Base-by-base conservation (phyloP, 176 grass and related monocot genomes). In the Zoysia pacifica region DNA sequence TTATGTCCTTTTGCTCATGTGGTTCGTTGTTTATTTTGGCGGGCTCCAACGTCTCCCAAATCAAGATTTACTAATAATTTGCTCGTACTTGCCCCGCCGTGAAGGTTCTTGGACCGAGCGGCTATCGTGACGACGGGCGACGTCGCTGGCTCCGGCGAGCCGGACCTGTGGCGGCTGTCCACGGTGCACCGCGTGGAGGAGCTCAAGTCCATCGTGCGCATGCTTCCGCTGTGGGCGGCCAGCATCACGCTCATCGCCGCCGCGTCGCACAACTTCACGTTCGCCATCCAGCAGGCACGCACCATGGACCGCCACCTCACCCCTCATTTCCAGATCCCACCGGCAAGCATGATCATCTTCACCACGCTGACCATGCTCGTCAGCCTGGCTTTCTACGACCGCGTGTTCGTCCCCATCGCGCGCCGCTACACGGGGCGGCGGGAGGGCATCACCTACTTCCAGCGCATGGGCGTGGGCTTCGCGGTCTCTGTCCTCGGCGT, bases 121-220 rank as follows among this genome's bases (percentile, higher is more conserved):
- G 90, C 93, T 0, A 77, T 92, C 3, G 64, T 79, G 54, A 78
- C 41, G 20, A 9, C 84, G 6, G 65, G 62, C 15, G 85, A 96
- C 65, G 63, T 86, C 42, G 48, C 62, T 3, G 72, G 28, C 78
- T 78, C 87, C 67, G 87, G 90, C 70, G 41, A 65, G 69, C 90
- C 87, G 14, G 18, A 82, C 73, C 87, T 78, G 35, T 96, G 90
- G 93, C 58, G 82, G 4, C 11, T 96, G 45, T 86, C 90, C 43
- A 97, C 88, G 15, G 93, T 93, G 73, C 93, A 97, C 69, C 90
- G 90, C 9, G 85, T 93, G 47, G 93, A 97, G 88, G 88, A 97
- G 86, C 84, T 97, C 67, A 97, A 97, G 78, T 93, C 93, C 53
- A 80, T 97, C 83, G 76, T 89, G 9, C 85, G 90, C 44, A 82